Evolutionary conservation across 148 eudicot genomes (phyloP).

Genomic region (Spergularia bocconei): DNA sequence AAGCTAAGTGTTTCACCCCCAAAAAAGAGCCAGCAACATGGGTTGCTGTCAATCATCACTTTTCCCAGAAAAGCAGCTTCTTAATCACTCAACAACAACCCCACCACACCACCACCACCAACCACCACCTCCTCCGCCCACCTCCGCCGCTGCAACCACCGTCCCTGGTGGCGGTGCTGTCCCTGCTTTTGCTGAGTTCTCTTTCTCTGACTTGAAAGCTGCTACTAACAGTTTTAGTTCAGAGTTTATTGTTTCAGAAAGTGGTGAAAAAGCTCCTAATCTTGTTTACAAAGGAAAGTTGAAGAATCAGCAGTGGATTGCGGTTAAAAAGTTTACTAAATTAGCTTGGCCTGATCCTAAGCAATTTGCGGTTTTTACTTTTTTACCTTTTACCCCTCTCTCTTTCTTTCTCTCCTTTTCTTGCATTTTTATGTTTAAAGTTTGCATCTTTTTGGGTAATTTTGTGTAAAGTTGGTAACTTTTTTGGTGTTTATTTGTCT

Average conservation of each 20-base stretch:
- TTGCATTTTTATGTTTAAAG: background rate
- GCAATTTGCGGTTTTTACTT: slow-evolving; percentile 60
- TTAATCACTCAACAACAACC: slow-evolving; percentile 16
- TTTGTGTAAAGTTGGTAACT: slow-evolving; percentile 12
- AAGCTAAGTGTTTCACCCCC: background rate
- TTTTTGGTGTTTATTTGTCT: background rate
- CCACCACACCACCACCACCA: background rate
- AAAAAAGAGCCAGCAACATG: slow-evolving; percentile 23
- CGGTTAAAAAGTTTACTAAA: slow-evolving; percentile 75
- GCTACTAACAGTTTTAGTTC: slow-evolving; percentile 72
- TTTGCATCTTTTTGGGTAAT: slow-evolving; percentile 1
- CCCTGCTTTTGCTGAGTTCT: slow-evolving; percentile 59
- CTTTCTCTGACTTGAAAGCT: slow-evolving; percentile 52
- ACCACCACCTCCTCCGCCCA: slow-evolving; percentile 19
- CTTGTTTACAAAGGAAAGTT: slow-evolving; percentile 70
- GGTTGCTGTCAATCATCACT: slow-evolving; percentile 60
- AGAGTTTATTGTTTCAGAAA: slow-evolving; percentile 67
- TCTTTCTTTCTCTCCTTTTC: background rate
- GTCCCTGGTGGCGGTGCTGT: background rate
- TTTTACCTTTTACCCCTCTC: background rate
- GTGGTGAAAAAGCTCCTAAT: slow-evolving; percentile 75
- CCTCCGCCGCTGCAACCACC: slow-evolving; percentile 22
- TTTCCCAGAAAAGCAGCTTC: slow-evolving; percentile 39
- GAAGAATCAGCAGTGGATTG: slow-evolving; percentile 48
- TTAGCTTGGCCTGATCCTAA: slow-evolving; percentile 89